Conservation (phyloP, 1,284 basidiomycete genomes). For the Fomitopsis schrenkii region DNA sequence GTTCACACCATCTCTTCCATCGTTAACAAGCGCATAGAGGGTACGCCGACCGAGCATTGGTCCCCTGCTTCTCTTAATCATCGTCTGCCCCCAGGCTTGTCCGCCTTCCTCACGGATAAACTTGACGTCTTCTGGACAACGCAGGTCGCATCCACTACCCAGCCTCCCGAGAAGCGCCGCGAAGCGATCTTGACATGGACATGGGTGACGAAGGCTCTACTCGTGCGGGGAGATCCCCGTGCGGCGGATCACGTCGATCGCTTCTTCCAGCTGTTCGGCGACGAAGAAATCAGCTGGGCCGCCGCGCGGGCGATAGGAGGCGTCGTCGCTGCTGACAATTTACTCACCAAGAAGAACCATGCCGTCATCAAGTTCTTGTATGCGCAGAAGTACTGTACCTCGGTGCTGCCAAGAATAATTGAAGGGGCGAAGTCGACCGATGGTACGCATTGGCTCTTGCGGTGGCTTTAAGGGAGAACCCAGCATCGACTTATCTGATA, state of each 20-base stretch:
- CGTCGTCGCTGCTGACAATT: conserved; percentile 52
- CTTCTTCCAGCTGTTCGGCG: conserved; percentile 67
- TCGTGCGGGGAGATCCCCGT: conserved; percentile 65
- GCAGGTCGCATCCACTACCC: conserved; percentile 33
- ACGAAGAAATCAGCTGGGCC: conserved; percentile 55
- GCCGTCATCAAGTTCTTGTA: conserved; percentile 79
- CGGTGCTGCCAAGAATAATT: conserved; percentile 74
- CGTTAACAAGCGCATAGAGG: conserved; percentile 72
- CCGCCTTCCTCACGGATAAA: conserved; percentile 19
- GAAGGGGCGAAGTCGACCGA: conserved; percentile 46
- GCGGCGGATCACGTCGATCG: conserved; percentile 56
- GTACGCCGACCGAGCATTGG: conserved; percentile 32
- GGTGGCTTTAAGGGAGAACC: too few species aligned
- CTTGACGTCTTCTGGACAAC: conserved; percentile 43
- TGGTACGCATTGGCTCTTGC: conserved; percentile 31
- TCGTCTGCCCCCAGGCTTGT: conserved; percentile 17
- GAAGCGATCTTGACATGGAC: conserved; percentile 61
- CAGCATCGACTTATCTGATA: not conserved
- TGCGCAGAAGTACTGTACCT: conserved; percentile 80
- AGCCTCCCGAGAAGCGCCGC: conserved; percentile 38
- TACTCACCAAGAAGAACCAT: conserved; percentile 76
- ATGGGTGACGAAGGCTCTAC: conserved; percentile 78
- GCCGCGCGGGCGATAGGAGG: conserved; percentile 74
- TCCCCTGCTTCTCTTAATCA: not conserved
- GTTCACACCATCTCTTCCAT: conserved; percentile 64